phyloP scores from a whole-genome alignment of 768 basidiomycete species.

The Pisolithus marmoratus region DNA sequence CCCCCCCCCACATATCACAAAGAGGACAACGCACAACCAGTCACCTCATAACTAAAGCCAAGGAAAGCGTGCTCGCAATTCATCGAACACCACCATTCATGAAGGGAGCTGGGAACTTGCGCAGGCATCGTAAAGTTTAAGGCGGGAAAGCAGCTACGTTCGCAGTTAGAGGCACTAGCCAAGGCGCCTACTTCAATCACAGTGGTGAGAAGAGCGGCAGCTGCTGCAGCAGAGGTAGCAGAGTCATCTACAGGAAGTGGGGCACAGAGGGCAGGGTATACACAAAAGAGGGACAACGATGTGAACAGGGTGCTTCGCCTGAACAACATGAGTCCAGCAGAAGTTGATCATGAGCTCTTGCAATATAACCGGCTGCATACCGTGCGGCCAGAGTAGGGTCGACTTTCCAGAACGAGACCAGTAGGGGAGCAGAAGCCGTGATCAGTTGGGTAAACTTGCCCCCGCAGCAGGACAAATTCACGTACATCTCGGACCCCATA shows the following conservation, averaged over 20 bases:
- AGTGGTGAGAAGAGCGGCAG: not conserved
- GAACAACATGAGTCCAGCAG: too few relatives aligned
- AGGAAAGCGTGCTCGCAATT: conserved; percentile 68
- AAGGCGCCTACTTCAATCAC: not conserved
- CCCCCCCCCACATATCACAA: not conserved
- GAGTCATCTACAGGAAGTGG: not conserved
- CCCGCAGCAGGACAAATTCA: too few relatives aligned
- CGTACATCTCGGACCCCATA: too few relatives aligned
- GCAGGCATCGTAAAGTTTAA: conserved; percentile 52
- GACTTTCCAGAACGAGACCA: too few relatives aligned
- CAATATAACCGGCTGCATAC: too few relatives aligned
- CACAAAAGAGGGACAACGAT: not conserved
- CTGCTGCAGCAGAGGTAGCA: not conserved
- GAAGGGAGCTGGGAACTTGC: conserved; percentile 36
- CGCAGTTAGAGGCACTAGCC: not conserved
- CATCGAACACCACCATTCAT: conserved; percentile 60
- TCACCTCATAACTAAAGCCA: conserved; percentile 73
- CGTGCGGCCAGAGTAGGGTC: too few relatives aligned
- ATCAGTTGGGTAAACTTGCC: too few relatives aligned
- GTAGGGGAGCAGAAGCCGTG: too few relatives aligned
- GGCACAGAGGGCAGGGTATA: not conserved
- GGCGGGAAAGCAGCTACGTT: conserved; percentile 31
- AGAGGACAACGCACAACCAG: conserved; percentile 41
- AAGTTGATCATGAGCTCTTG: too few relatives aligned
- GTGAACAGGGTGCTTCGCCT: not conserved